Evolutionary conservation across 2,329 filamentous ascomycete species (phyloP).

Genomic region (Phyllosticta ampelicida): DNA sequence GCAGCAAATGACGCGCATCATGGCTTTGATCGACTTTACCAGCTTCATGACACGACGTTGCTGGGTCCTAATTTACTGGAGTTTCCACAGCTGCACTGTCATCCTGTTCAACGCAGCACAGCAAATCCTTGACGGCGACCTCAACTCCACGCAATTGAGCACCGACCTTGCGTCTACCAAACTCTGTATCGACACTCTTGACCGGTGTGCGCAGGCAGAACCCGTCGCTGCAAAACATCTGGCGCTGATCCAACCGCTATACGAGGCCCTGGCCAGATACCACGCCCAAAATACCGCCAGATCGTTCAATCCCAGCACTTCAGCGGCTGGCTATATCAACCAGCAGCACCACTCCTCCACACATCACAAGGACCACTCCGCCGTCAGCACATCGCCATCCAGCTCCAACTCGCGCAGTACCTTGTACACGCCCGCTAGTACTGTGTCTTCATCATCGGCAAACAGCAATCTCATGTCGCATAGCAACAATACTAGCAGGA

Average conservation of each 20-base stretch:
- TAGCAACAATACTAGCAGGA: neutral
- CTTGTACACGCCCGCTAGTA: neutral
- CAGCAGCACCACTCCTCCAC: neutral
- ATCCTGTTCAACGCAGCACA: conserved; percentile 25
- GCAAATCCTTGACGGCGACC: conserved; percentile 23
- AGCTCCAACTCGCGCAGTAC: neutral
- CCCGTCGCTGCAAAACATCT: conserved; percentile 25
- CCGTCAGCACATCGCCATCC: neutral
- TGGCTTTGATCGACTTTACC: conserved; percentile 24
- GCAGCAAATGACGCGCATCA: conserved; percentile 25
- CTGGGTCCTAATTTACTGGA: conserved; percentile 30
- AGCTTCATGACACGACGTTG: conserved; percentile 26
- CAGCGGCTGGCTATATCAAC: conserved; percentile 5
- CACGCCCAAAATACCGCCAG: conserved; percentile 22
- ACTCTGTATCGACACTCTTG: conserved; percentile 26
- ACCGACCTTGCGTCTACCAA: conserved; percentile 24
- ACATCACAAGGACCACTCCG: neutral
- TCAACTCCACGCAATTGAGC: conserved; percentile 18
- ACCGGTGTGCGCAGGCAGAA: conserved; percentile 21
- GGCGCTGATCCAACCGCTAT: conserved; percentile 24
- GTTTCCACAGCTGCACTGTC: conserved; percentile 25
- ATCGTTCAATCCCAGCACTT: conserved; percentile 11
- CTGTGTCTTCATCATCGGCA: neutral
- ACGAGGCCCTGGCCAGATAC: conserved; percentile 23
- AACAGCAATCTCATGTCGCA: neutral